Conservation (phyloP, 139 green algal genomes). For the Chlorokybus atmophyticus region DNA sequence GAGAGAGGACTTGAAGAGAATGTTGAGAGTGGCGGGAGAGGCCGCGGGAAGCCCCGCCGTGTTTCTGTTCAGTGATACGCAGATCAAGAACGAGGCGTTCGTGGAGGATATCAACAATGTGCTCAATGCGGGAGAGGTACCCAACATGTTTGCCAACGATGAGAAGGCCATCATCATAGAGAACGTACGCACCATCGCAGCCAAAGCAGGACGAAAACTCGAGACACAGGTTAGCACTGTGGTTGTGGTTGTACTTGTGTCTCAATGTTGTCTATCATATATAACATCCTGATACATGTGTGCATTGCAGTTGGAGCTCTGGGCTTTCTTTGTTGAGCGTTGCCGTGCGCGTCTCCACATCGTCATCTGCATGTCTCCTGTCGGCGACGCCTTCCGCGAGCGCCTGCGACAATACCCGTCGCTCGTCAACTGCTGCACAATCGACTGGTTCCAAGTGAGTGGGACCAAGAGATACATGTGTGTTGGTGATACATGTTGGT, state of each 20-base stretch:
- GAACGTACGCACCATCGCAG: conserved; percentile 15
- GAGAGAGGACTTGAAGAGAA: conserved; percentile 33
- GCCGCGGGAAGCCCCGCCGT: conserved; percentile 12
- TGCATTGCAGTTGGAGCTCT: conserved; percentile 22
- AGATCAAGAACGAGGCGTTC: conserved; percentile 26
- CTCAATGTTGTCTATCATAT: too few relatives aligned
- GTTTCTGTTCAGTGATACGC: conserved; percentile 30
- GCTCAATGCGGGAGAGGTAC: conserved; percentile 31
- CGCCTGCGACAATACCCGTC: conserved; percentile 41
- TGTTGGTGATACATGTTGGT: not conserved
- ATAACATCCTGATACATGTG: too few relatives aligned
- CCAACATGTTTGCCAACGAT: conserved; percentile 60
- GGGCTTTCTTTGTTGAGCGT: conserved; percentile 17
- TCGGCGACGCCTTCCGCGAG: conserved; percentile 30
- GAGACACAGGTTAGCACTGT: too few relatives aligned
- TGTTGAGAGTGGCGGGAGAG: conserved; percentile 10
- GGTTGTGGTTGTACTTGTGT: too few relatives aligned
- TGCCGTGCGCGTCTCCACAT: conserved; percentile 22
- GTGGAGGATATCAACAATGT: conserved; percentile 36
- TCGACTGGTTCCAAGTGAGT: conserved; percentile 31
- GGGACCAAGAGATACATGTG: not conserved
- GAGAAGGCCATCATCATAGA: conserved; percentile 46
- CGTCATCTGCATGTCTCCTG: conserved; percentile 23
- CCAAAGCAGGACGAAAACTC: conserved; percentile 16
- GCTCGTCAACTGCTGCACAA: conserved; percentile 52